phyloP scores from a whole-genome alignment of 768 basidiomycete genomes.

The Tubosaeta sp. region DNA sequence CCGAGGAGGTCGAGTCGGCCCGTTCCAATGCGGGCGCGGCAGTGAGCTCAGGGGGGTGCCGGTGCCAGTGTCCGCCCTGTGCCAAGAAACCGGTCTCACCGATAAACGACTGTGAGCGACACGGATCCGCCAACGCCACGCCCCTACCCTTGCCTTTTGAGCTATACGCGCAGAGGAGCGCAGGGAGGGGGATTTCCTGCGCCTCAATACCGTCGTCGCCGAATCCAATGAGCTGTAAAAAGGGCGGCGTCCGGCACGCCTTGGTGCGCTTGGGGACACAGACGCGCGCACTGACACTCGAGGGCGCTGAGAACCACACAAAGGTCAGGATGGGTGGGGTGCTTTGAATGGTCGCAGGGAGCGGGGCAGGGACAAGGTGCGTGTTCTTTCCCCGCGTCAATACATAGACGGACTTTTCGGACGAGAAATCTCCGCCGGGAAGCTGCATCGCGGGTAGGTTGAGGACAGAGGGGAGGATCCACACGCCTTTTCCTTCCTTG shows the following conservation, averaged over 20 bases:
- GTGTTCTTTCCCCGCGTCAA: constrained; percentile 68
- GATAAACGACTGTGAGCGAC: constrained; percentile 57
- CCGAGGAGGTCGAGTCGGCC: constrained; percentile 42
- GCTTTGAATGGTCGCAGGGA: constrained; percentile 48
- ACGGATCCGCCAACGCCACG: constrained; percentile 38
- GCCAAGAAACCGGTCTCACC: constrained; percentile 53
- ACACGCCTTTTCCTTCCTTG: constrained; percentile 30
- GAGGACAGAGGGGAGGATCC: constrained; percentile 25
- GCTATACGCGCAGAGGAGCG: constrained; percentile 29
- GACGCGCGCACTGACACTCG: constrained; percentile 50
- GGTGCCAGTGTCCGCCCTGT: constrained; percentile 47
- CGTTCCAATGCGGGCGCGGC: constrained; percentile 35
- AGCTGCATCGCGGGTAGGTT: constrained; percentile 22
- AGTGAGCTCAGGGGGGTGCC: constrained; percentile 11
- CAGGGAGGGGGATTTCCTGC: constrained; percentile 58
- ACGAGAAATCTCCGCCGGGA: constrained; percentile 14
- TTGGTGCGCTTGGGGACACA: constrained; percentile 29
- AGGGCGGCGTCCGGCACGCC: constrained; percentile 26
- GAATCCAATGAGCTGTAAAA: constrained; percentile 68
- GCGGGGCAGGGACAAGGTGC: constrained; percentile 63
- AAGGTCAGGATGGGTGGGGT: constrained; percentile 51
- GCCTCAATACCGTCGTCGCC: constrained; percentile 71
- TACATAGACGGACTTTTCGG: constrained; percentile 47
- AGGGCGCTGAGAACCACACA: constrained; percentile 57
- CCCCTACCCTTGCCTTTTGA: constrained; percentile 45